Evolutionary conservation across 129 eudicot genomes (phyloP).

Genomic region (Helianthus annuus): HanXRQr2.0-SUNRISE NC_035439.2:23405017-23405516

Average conservation of each 20-base stretch:
- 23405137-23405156: constrained; percentile 53
- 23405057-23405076: constrained; percentile 65
- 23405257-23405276: constrained; percentile 76
- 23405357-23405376: constrained; percentile 91
- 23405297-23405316: constrained; percentile 90
- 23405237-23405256: constrained; percentile 97
- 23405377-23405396: constrained; percentile 66
- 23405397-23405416: constrained; percentile 71
- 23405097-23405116: constrained; percentile 53
- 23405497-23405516: constrained; percentile 82
- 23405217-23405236: constrained; percentile 91
- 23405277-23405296: constrained; percentile 89
- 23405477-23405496: constrained; percentile 89
- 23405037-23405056: constrained; percentile 63
- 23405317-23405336: constrained; percentile 96
- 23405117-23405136: constrained; percentile 24
- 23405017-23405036: constrained; percentile 57
- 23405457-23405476: constrained; percentile 88
- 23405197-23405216: constrained; percentile 81
- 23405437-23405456: constrained; percentile 96
- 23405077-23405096: constrained; percentile 84
- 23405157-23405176: constrained; percentile 90
- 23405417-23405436: constrained; percentile 93
- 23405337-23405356: constrained; percentile 98
- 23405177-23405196: constrained; percentile 91